phyloP scores from a whole-genome alignment of 2,329 filamentous ascomycete species.

The Boeremia lycopersici region DNA sequence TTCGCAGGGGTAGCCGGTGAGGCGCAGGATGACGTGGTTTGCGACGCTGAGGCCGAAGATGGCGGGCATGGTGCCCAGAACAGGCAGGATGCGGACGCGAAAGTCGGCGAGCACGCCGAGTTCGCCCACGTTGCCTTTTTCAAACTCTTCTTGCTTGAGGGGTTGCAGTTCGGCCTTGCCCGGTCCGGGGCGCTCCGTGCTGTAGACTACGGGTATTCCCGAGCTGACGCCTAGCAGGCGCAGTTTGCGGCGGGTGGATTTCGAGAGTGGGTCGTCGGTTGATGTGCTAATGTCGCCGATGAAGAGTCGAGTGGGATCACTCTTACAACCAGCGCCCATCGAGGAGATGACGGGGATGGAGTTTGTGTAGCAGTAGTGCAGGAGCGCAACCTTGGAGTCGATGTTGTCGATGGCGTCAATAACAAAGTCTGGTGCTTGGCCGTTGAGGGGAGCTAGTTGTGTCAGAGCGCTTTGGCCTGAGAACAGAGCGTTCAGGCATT shows the following conservation, averaged over 20 bases:
- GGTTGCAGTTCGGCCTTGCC: slow-evolving; percentile 91
- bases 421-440: slow-evolving; percentile 78
- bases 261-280: slow-evolving; percentile 86
- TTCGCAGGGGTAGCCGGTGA: slow-evolving; percentile 83
- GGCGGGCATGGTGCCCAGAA: slow-evolving; percentile 95
- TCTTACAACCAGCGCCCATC: slow-evolving; percentile 97
- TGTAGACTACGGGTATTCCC: slow-evolving; percentile 91
- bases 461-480: slow-evolving; percentile 67
- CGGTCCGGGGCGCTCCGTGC: slow-evolving; percentile 84
- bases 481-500: slow-evolving; percentile 85
- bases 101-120: slow-evolving; percentile 91
- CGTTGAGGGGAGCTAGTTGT: slow-evolving; percentile 72
- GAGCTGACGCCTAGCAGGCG: slow-evolving; percentile 77
- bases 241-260: slow-evolving; percentile 79
- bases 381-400: slow-evolving; percentile 88
- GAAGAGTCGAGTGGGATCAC: slow-evolving; percentile 79
- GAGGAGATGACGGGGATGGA: slow-evolving; percentile 84
- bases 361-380: slow-evolving; percentile 84
- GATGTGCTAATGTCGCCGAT: slow-evolving; percentile 90
- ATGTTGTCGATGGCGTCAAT: slow-evolving; percentile 99
- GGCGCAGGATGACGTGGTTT: slow-evolving; percentile 87
- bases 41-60: slow-evolving; percentile 91
- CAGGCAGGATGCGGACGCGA: slow-evolving; percentile 89
- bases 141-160: slow-evolving; percentile 83
- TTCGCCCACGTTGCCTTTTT: slow-evolving; percentile 84